Conservation (phyloP, 305 asterid species). For the Fraxinus ornus region DNA sequence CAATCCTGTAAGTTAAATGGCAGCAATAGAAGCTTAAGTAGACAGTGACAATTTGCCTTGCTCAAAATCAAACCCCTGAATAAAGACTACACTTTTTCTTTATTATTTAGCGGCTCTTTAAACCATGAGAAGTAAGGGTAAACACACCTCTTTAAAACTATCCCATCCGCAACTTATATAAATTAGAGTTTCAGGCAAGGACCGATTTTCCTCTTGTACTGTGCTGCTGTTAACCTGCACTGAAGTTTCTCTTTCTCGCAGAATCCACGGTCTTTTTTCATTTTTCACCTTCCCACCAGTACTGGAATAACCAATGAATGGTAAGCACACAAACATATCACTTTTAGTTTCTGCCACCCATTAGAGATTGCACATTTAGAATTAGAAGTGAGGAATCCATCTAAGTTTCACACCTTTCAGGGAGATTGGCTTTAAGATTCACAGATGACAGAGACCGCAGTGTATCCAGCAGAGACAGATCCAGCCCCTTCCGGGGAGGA, state of each 20-base stretch:
- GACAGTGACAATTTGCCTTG: constrained; percentile 10
- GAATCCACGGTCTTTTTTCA: constrained; percentile 89
- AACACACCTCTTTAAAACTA: constrained; percentile 76
- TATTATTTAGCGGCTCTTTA: constrained; percentile 6
- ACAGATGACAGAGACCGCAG: constrained; percentile 43
- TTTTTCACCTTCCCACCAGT: constrained; percentile 38
- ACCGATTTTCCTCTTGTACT: constrained; percentile 44
- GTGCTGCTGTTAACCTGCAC: constrained; percentile 41
- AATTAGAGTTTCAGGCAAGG: constrained; percentile 73
- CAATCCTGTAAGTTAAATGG: constrained; percentile 59
- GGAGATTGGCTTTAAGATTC: constrained; percentile 40
- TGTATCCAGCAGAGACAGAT: constrained; percentile 61
- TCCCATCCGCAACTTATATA: constrained; percentile 96
- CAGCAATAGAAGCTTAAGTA: constrained; percentile 22
- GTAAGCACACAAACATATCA: constrained; percentile 23
- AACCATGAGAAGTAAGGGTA: constrained; percentile 2
- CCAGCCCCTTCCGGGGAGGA: constrained; percentile 93
- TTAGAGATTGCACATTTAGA: background rate
- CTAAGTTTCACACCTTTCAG: constrained; percentile 45
- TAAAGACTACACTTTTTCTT: background rate
- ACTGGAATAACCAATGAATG: constrained; percentile 33
- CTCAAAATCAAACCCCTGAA: background rate
- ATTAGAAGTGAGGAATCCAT: background rate
- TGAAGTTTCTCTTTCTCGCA: constrained; percentile 73
- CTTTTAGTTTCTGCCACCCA: constrained; percentile 14